phyloP scores from a whole-genome alignment of 2,329 filamentous ascomycete genomes.

The Ophiostoma triangulosporum region DNA sequence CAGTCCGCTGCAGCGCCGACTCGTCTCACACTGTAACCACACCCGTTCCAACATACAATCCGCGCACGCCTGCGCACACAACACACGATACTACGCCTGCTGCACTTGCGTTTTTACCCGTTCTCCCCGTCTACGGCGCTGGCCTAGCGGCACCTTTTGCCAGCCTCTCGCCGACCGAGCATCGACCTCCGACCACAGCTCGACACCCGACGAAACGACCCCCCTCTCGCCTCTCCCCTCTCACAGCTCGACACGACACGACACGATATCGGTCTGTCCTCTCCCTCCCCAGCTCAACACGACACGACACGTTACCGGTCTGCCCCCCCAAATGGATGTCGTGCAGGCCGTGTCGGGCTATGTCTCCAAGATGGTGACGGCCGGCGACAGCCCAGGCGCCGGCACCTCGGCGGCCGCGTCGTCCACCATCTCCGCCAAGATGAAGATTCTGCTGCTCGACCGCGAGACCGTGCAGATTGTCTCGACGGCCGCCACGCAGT shows the following conservation, averaged over 20 bases:
- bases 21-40: background rate
- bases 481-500: constrained; percentile 92
- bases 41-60: too few species aligned
- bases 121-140: background rate
- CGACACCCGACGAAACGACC: background rate
- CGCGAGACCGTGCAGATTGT: constrained; percentile 88
- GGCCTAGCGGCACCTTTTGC: constrained; percentile 1
- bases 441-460: constrained; percentile 95
- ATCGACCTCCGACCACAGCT: background rate
- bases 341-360: constrained; percentile 88
- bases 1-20: background rate
- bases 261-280: background rate
- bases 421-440: constrained; percentile 61
- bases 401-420: constrained; percentile 50
- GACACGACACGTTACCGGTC: too few species aligned
- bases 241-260: too few species aligned
- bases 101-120: background rate
- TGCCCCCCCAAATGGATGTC: constrained; percentile 76
- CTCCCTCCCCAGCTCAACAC: background rate
- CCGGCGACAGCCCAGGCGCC: constrained; percentile 52
- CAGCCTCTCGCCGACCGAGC: background rate
- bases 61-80: background rate
- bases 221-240: background rate
- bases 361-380: constrained; percentile 88
- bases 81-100: background rate